These are phyloP conservation scores for Actinomortierella ambigua DNA, from an alignment of 371 early-diverging fungal genomes.

Conservation along the genomic window DNA sequence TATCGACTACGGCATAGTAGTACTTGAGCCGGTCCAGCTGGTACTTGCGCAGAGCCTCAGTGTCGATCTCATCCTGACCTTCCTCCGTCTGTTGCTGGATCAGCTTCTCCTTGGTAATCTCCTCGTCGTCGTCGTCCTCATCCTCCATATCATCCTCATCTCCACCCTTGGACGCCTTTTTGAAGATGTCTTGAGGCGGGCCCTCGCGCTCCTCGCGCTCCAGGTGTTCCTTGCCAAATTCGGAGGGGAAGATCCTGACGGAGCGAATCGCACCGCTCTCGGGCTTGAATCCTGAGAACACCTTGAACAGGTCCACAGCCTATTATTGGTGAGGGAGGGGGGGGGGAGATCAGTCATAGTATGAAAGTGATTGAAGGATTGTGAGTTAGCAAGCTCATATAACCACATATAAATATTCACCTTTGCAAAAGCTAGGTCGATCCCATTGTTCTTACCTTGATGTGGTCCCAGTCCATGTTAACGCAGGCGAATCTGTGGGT, in stretches of 20 bases:
- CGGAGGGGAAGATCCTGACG: conserved; percentile 92
- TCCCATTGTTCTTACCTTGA: conserved; percentile 57
- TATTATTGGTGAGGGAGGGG: conserved; percentile 20
- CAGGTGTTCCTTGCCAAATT: conserved; percentile 94
- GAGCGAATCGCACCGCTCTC: conserved; percentile 72
- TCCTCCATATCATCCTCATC: conserved; percentile 48
- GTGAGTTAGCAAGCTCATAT: not conserved
- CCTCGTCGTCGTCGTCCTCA: conserved; percentile 51
- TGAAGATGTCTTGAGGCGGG: conserved; percentile 84
- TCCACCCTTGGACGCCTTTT: conserved; percentile 22
- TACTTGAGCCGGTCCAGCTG: conserved; percentile 90
- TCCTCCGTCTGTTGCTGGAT: conserved; percentile 62
- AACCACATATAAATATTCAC: too few relatives aligned
- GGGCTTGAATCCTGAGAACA: conserved; percentile 87
- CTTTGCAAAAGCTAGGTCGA: too few relatives aligned
- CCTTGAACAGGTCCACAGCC: conserved; percentile 86
- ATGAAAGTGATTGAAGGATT: not conserved
- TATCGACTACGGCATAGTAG: conserved; percentile 95
- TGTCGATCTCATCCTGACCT: conserved; percentile 81
- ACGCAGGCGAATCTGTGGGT: conserved; percentile 90
- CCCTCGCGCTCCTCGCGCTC: conserved; percentile 77
- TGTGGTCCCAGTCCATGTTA: conserved; percentile 97
- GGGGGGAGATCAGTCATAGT: not conserved
- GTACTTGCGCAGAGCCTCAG: conserved; percentile 86
- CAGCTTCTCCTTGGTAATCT: conserved; percentile 53